phyloP scores from a whole-genome alignment of 768 basidiomycete species.

The Naganishia kalamii region DNA sequence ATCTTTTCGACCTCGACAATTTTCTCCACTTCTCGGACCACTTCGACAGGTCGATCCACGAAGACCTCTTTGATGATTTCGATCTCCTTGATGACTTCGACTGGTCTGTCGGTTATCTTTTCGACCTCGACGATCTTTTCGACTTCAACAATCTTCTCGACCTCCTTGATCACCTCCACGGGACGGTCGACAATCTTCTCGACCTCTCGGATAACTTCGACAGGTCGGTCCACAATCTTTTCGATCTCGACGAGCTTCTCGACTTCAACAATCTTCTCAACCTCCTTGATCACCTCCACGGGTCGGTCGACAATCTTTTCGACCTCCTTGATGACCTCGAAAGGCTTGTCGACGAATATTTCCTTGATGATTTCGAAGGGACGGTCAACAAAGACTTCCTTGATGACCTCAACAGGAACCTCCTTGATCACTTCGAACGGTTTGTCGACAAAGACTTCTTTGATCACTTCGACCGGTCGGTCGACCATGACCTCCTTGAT shows the following conservation, averaged over 20 bases:
- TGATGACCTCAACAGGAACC: slow-evolving; percentile 41
- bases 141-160: slow-evolving; percentile 30
- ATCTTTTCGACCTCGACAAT: slow-evolving; percentile 30
- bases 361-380: slow-evolving; percentile 41
- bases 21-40: slow-evolving; percentile 25
- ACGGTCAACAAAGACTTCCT: slow-evolving; percentile 29
- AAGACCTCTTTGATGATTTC: slow-evolving; percentile 21
- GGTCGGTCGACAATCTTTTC: slow-evolving; percentile 31
- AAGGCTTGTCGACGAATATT: slow-evolving; percentile 37
- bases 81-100: slow-evolving; percentile 34
- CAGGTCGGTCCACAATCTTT: slow-evolving; percentile 28
- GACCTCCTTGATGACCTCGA: slow-evolving; percentile 34
- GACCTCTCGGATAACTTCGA: slow-evolving; percentile 35
- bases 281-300: slow-evolving; percentile 33
- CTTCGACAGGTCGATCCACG: slow-evolving; percentile 27
- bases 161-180: slow-evolving; percentile 31
- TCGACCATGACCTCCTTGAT: slow-evolving; percentile 39
- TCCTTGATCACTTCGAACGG: slow-evolving; percentile 34
- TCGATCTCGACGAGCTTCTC: slow-evolving; percentile 32
- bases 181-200: slow-evolving; percentile 38
- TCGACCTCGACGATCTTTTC: slow-evolving; percentile 24
- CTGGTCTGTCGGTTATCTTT: too few relatives aligned
- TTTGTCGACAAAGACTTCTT: slow-evolving; percentile 31
- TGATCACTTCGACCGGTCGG: slow-evolving; percentile 35
- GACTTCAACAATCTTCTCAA: slow-evolving; percentile 36